Conservation (phyloP, 73 alveolate genomes). For the Breviolum minutum region DNA sequence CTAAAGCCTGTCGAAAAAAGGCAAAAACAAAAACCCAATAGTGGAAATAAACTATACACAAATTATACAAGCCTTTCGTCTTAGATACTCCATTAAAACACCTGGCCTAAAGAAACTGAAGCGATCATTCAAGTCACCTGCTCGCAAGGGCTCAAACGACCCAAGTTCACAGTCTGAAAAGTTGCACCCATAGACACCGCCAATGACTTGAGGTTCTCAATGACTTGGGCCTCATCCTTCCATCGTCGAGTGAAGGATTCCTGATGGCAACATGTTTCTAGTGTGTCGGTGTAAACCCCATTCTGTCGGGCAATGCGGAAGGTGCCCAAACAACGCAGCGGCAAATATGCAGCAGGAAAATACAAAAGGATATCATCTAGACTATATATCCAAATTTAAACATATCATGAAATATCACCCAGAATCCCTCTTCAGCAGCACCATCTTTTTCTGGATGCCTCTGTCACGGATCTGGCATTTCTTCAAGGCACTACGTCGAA, state of each 20-base stretch:
- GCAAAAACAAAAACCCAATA: background rate
- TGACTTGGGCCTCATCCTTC: conserved; percentile 37
- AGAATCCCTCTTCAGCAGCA: background rate
- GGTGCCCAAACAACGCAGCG: too few species aligned
- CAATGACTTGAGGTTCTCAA: background rate
- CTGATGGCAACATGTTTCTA: background rate
- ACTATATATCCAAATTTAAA: too few species aligned
- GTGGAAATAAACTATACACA: background rate
- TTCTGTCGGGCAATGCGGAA: too few species aligned
- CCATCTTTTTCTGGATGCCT: conserved; percentile 1
- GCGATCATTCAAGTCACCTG: background rate
- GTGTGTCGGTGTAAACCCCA: background rate
- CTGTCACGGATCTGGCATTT: background rate
- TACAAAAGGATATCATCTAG: background rate
- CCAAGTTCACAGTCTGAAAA: conserved; percentile 10
- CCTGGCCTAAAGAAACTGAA: too few species aligned
- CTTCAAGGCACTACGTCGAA: background rate
- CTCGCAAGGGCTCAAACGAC: conserved; percentile 44
- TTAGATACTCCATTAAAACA: too few species aligned
- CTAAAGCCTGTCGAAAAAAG: background rate
- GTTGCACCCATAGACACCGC: conserved; percentile 18
- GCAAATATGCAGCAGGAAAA: background rate
- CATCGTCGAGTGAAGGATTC: conserved; percentile 30
- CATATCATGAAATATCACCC: background rate
- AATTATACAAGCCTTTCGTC: too few species aligned